Evolutionary conservation across 1,284 basidiomycete genomes (phyloP).

Genomic region (Gomphus bonarii): DNA sequence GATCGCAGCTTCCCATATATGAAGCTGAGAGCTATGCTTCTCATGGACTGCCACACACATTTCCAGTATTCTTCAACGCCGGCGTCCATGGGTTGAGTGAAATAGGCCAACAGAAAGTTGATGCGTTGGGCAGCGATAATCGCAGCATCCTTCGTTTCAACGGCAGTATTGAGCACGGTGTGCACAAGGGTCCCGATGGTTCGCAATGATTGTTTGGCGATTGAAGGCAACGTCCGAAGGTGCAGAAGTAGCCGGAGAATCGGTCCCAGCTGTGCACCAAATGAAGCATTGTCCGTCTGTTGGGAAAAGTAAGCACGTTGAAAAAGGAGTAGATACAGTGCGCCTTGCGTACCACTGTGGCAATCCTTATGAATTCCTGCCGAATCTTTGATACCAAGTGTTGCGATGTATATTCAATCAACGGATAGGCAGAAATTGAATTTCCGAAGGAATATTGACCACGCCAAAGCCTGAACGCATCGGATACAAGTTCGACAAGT

Average conservation of each 20-base stretch:
- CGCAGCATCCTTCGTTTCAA: neutral
- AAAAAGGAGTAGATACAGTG: neutral
- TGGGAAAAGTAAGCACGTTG: neutral
- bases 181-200: neutral
- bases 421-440: neutral
- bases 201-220: neutral
- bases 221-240: neutral
- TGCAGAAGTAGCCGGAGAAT: neutral
- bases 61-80: neutral
- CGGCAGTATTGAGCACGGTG: neutral
- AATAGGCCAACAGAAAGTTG: neutral
- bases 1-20: neutral
- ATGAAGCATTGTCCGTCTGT: neutral
- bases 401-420: neutral
- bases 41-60: neutral
- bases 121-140: neutral
- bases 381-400: neutral
- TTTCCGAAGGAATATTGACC: neutral
- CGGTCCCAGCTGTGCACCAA: neutral
- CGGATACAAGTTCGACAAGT: neutral
- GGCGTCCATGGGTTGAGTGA: neutral
- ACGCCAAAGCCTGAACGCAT: neutral
- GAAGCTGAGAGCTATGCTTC: neutral
- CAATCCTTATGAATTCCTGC: neutral
- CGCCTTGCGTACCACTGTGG: neutral